phyloP scores from a whole-genome alignment of 495 filamentous ascomycete species.

The Xylaria intraflava region DNA sequence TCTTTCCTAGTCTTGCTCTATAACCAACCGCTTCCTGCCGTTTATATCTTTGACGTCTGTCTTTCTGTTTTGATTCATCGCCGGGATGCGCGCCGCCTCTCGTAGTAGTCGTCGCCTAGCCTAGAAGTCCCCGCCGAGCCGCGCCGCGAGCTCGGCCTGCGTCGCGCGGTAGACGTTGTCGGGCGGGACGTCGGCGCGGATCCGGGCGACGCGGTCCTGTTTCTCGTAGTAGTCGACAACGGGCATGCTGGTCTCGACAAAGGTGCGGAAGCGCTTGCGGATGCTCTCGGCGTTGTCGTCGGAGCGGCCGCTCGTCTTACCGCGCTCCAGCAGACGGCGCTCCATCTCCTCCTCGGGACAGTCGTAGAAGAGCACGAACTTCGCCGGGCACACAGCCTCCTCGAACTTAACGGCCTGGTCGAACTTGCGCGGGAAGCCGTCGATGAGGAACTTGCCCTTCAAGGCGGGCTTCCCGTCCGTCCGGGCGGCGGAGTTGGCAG shows the following conservation, averaged over 20 bases:
- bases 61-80: not conserved
- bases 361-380: conserved; percentile 85
- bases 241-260: conserved; percentile 93
- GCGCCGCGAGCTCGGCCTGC: conserved; percentile 35
- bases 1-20: not conserved
- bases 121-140: conserved; percentile 24
- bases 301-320: conserved; percentile 80
- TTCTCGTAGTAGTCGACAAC: conserved; percentile 80
- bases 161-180: conserved; percentile 73
- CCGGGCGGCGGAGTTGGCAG: conserved; percentile 9
- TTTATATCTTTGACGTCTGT: not conserved
- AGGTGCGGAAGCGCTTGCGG: conserved; percentile 88
- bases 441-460: conserved; percentile 71
- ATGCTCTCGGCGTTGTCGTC: conserved; percentile 96
- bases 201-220: conserved; percentile 69
- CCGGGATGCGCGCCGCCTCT: not conserved
- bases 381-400: conserved; percentile 71
- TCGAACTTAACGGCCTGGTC: conserved; percentile 95
- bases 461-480: not conserved
- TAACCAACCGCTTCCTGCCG: not conserved
- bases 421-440: conserved; percentile 93
- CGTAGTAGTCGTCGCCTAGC: no score
- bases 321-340: conserved; percentile 72
- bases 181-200: conserved; percentile 58
- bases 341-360: conserved; percentile 86